These are phyloP conservation scores for Maudiozyma barnettii DNA, from an alignment of 805 yeast genomes.

Conservation along the genomic window DNA sequence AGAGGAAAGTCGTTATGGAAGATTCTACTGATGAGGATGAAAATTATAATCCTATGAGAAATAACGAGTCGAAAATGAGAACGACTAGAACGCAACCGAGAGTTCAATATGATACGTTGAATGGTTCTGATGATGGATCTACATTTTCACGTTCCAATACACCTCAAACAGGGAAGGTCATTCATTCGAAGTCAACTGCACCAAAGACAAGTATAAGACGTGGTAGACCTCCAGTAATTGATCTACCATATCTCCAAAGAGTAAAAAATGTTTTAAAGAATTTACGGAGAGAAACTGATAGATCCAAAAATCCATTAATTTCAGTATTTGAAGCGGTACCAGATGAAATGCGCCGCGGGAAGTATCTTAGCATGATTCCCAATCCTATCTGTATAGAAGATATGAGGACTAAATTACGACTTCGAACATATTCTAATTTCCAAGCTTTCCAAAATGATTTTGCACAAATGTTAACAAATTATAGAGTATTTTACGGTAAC, in stretches of 20 bases:
- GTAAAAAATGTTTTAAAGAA: conserved; percentile 79
- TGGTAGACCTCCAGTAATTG: conserved; percentile 31
- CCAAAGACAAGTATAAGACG: conserved; percentile 27
- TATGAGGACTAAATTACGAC: conserved; percentile 73
- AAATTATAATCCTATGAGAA: not conserved
- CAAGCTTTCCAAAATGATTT: conserved; percentile 72
- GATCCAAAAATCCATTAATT: conserved; percentile 41
- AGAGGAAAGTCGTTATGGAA: not conserved
- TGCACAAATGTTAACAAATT: conserved; percentile 62
- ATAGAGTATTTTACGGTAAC: conserved; percentile 52
- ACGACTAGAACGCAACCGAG: not conserved
- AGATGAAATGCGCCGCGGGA: conserved; percentile 39
- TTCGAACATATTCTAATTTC: conserved; percentile 68
- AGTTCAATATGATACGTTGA: not conserved
- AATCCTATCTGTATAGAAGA: conserved; percentile 62
- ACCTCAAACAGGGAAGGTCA: conserved; percentile 1
- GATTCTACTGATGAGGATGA: not conserved
- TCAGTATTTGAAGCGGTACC: conserved; percentile 74
- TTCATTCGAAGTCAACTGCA: conserved; percentile 6
- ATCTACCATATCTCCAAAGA: conserved; percentile 63
- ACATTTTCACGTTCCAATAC: not conserved
- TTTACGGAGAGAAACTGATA: conserved; percentile 61
- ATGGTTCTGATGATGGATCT: not conserved
- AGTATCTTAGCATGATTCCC: conserved; percentile 39
- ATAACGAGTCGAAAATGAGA: not conserved